A percentile compares a stretch with the other conserved stretches of the same genome.
These are phyloP conservation scores for Mycosphaerella arachidis DNA, from an alignment of 2,329 filamentous ascomycete species.

Conservation along the genomic window DNA sequence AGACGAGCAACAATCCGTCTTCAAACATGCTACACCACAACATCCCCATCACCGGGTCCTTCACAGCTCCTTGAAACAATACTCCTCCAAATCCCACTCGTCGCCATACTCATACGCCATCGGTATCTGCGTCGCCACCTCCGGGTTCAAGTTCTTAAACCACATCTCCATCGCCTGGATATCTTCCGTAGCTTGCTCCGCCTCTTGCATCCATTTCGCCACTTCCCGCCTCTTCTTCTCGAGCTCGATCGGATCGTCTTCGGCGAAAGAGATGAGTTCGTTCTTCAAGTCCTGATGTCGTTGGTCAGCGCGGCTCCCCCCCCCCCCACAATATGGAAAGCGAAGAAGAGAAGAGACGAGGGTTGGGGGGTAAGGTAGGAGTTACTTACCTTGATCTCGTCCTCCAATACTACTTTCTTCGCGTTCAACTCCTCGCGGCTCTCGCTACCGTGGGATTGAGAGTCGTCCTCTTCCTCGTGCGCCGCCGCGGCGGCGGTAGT, in stretches of 20 bases:
- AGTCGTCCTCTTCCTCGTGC: constrained; percentile 36
- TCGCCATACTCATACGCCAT: constrained; percentile 48
- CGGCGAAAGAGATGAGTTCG: constrained; percentile 43
- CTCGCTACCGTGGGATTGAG: constrained; percentile 30
- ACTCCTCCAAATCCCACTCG: constrained; percentile 51
- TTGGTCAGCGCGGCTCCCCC: not conserved
- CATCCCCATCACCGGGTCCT: not conserved
- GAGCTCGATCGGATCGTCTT: constrained; percentile 44
- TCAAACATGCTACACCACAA: not conserved
- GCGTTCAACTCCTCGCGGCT: constrained; percentile 36
- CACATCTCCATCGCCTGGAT: constrained; percentile 45
- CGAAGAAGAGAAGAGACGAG: not conserved
- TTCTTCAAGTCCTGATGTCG: constrained; percentile 29
- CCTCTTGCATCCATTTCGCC: constrained; percentile 27
- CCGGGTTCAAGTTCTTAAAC: constrained; percentile 36
- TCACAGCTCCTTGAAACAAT: constrained; percentile 5
- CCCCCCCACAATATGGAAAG: too few relatives aligned
- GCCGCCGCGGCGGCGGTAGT: constrained; percentile 36
- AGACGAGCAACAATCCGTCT: not conserved
- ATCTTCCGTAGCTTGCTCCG: constrained; percentile 41
- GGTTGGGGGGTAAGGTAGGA: not conserved
- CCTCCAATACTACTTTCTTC: constrained; percentile 34
- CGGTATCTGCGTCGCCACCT: constrained; percentile 41
- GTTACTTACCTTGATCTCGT: constrained; percentile 30
- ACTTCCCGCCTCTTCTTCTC: constrained; percentile 38